Evolutionary conservation across 2,329 filamentous ascomycete species (phyloP).

Genomic region (Talaromyces sp.): DNA sequence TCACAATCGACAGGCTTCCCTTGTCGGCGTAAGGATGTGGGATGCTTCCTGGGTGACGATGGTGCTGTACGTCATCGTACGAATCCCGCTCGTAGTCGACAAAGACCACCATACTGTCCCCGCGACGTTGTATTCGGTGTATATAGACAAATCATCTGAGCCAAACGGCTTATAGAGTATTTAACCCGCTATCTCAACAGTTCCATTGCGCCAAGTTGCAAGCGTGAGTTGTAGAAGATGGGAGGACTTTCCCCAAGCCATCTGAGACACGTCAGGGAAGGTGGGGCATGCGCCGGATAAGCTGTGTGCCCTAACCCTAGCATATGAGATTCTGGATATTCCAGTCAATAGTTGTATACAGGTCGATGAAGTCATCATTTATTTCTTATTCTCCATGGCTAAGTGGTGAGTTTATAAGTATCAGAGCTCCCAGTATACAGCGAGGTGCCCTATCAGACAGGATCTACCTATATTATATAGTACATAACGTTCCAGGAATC

Average conservation of each 20-base stretch:
- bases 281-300: neutral
- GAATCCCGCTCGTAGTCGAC: slow-evolving; percentile 46
- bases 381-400: neutral
- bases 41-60: slow-evolving; percentile 21
- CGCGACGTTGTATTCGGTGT: slow-evolving; percentile 10
- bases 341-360: neutral
- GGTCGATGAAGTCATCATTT: neutral
- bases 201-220: neutral
- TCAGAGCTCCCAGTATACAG: neutral
- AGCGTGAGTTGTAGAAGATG: neutral
- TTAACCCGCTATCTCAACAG: neutral
- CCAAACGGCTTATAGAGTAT: slow-evolving; percentile 17
- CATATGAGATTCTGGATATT: neutral
- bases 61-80: slow-evolving; percentile 30
- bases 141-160: slow-evolving; percentile 19
- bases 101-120: slow-evolving; percentile 50
- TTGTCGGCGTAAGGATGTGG: slow-evolving; percentile 23
- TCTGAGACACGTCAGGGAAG: neutral
- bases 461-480: neutral
- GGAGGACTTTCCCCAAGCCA: neutral
- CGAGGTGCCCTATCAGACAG: neutral
- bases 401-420: neutral
- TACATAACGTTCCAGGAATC: neutral
- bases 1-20: neutral
- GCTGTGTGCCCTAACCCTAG: neutral